phyloP scores from a whole-genome alignment of 306 rosid species.

The Cucurbita moschata region DNA sequence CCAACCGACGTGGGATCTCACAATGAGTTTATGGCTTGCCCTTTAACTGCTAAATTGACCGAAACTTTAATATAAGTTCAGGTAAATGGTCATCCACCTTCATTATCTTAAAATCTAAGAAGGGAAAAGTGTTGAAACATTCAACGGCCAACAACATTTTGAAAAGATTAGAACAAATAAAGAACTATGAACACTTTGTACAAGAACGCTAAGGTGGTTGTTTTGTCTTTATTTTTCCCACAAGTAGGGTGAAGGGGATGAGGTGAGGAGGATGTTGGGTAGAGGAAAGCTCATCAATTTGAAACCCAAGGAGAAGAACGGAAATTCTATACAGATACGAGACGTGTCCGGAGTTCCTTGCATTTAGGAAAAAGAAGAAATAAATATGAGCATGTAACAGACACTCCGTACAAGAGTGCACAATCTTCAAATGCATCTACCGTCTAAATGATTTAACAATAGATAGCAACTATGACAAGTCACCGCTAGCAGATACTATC shows the following conservation, averaged over 20 bases:
- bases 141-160: neutral
- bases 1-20: too few species aligned
- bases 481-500: too few species aligned
- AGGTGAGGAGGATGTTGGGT: neutral
- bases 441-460: too few species aligned
- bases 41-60: neutral
- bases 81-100: neutral
- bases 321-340: neutral
- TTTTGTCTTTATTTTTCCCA: neutral
- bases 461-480: too few species aligned
- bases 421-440: neutral
- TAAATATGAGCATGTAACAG: neutral
- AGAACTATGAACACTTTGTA: neutral
- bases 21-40: neutral
- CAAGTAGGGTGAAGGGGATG: neutral
- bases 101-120: neutral
- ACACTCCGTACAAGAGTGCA: neutral
- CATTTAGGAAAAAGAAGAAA: neutral
- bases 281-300: neutral
- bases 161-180: neutral
- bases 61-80: neutral
- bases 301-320: neutral
- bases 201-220: neutral
- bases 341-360: neutral
- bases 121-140: neutral